Base-by-base conservation (phyloP, 306 rosid species). In the Bauhinia variegata region DNA sequence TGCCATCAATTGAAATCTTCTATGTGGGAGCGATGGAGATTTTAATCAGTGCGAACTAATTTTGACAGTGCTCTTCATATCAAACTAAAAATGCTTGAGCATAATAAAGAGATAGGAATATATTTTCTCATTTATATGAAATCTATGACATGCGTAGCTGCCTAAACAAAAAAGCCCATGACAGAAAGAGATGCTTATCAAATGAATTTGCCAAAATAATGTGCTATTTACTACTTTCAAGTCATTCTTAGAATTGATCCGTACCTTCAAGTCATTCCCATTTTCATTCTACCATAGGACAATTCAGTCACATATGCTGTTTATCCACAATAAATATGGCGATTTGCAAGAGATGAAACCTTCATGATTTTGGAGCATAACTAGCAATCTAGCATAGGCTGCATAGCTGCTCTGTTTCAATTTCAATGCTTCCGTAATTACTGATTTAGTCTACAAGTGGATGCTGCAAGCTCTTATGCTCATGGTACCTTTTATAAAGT, bases 401-500 rank as follows among this genome's bases (percentile, higher is more conserved):
- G 28, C 2, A 23, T 33, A 67, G 39, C 2, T 74, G 53, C 53
- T 7, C 15, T 11, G 10, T 1, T 16, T 4, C 13, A 6, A 39
- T 48, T 19, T 14, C 19, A 61, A 43, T 1, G 67, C 53, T 68
- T 36, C 60, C 23, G 36, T 34, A 36, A 30, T 34, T 14, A 32
- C 2, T 48, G 6, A 23, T 23, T 2, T 2, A 23, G 2, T 23
- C 16, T 17, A 15, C 30, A 50, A 1, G 5, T 15, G 12, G 50
- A 18, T 18, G 18, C 4, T 2, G 32, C 13, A 13, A 36, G 41
- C 6, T 38, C 11, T 1, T 17, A 33, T 3, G 6, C 9, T 13
- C 11, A 39, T 52, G 37, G 15, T 32, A 70, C 28, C 47, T 64
- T 55, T 58, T 19, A 38, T 37, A 78, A 73, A 63, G 59, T 18